Base-by-base conservation (phyloP, 2,329 filamentous ascomycete genomes). In the Colletotrichum australisinense region DNA sequence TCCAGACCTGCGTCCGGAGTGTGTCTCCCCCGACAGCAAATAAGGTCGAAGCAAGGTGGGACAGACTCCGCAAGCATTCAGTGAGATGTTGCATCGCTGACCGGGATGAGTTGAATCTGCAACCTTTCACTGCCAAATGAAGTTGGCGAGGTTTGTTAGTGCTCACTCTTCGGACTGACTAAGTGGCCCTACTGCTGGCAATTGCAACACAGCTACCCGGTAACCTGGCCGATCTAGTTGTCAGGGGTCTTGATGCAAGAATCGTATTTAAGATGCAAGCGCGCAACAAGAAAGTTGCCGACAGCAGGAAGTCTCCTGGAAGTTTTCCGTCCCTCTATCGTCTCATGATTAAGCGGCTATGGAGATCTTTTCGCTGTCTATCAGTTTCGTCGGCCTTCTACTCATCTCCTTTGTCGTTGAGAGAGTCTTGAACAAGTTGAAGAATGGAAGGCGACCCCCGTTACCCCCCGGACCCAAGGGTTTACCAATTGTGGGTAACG, bases 401-500 rank as follows among this genome's bases (percentile, higher is more conserved):
- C 6, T 42, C 22, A 19, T 46, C 24, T 42, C 52, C 11, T 57
- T 42, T 24, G 22, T 30, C 11, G 19, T 65, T 22, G 32, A 65
- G 32, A 28, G 19, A 26, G 30, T 22, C 8, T 19, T 70, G 8
- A 38, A 28, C 22, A n/a, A 14, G 5, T 24, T 52, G 32, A 63
- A 46, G 22, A 35, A 52, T 56, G 53, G 52, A 14, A 7, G 63
- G 11, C 72, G 57, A 12, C 72, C 56, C 28, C 69, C 56, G 3
- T 32, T 72, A 2, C 80, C 72, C 55, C 81, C 75, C 58, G 81
- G 76, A 46, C 83, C 76, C 75, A 79, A 71, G 11, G 80, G 80
- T 0, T 75, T 84, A 9, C 84, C 85, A 0, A 56, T 88, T 2
- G 53, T 88, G 11, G 87, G 87, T 8, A 88, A 88, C 74, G 72